A percentile compares a stretch with the other conserved stretches of the same genome.
Conservation (phyloP, 352 stramenopile genomes). For the Globisporangium solare region DNA sequence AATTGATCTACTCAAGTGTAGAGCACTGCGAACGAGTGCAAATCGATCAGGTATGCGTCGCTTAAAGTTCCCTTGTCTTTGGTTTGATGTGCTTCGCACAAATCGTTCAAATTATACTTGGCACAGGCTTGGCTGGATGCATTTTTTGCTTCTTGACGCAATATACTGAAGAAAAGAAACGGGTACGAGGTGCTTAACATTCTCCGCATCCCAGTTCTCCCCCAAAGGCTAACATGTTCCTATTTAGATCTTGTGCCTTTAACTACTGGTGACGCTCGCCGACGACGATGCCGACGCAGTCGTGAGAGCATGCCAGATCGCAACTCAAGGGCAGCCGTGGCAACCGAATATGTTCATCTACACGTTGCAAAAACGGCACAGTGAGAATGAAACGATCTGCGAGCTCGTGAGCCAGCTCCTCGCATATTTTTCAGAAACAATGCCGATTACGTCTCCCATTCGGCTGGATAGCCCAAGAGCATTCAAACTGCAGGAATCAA, state of each 20-base stretch:
- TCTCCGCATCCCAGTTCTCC: neutral
- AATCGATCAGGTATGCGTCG: constrained; percentile 37
- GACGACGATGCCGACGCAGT: constrained; percentile 43
- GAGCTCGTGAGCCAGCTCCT: constrained; percentile 38
- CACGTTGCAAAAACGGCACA: constrained; percentile 66
- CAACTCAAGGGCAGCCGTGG: constrained; percentile 61
- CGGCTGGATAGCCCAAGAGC: constrained; percentile 25
- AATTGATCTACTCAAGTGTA: constrained; percentile 44
- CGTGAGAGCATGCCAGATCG: constrained; percentile 51
- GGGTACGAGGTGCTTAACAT: constrained; percentile 23
- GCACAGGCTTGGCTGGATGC: constrained; percentile 48
- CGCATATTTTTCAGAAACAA: constrained; percentile 34
- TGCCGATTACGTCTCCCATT: constrained; percentile 54
- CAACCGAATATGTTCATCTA: constrained; percentile 81
- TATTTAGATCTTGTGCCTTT: constrained; percentile 46
- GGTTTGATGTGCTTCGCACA: neutral
- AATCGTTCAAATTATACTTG: constrained; percentile 1
- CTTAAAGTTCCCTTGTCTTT: neutral
- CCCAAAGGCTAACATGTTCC: constrained; percentile 3
- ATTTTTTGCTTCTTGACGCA: constrained; percentile 51
- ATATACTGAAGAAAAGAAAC: constrained; percentile 49
- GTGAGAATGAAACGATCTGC: constrained; percentile 38
- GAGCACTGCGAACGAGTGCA: constrained; percentile 32
- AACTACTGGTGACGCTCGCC: constrained; percentile 51
- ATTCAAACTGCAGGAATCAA: neutral